Base-by-base conservation (phyloP, 164 flowering plant genomes). In the Berberis thunbergii region DNA sequence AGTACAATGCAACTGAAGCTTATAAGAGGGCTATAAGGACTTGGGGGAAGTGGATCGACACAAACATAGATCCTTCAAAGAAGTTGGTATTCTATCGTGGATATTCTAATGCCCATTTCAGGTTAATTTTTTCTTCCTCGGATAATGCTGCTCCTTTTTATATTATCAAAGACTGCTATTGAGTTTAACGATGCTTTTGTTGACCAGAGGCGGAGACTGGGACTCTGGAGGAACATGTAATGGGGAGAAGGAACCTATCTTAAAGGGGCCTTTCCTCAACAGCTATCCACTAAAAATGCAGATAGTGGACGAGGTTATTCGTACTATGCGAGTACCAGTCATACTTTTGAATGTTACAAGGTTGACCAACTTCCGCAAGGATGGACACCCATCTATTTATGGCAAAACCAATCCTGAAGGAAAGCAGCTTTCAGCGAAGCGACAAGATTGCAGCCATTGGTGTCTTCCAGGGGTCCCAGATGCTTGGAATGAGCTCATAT, bases 391-490 rank as follows among this genome's bases (percentile, higher is more conserved):
- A 54, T 94, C 98, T 1, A 65, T 88, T 43, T 90, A 82, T 64
- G 85, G 96, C 1, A 88, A 80, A 85, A 80, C 64, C 42, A 12
- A 43, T 4, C 70, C 66, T 1, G 74, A 43, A 11, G 80, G 82
- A 43, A 70, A 26, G 39, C 83, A 82, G 71, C 79, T 81, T 49
- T 90, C 97, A 1, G 72, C 72, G 7, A 80, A 83, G 72, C 66
- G 74, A 43, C 91, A 94, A 68, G 98, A 94, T 64, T 90, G 97
- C 78, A 94, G 96, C 76, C 98, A 94, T 71, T 90, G 98, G 97
- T 94, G 97, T 70, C 89, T 94, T 67, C 98, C 98, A 1, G 98
- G 98, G 57, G 88, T 90, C 41, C 98, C 96, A 1, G 98, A 94
- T 76, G 83, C 93, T n/a, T 90, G 97, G 98, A 94, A 94, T 75